Conservation (phyloP, 768 basidiomycete species). For the Mycena vulgaris region DNA sequence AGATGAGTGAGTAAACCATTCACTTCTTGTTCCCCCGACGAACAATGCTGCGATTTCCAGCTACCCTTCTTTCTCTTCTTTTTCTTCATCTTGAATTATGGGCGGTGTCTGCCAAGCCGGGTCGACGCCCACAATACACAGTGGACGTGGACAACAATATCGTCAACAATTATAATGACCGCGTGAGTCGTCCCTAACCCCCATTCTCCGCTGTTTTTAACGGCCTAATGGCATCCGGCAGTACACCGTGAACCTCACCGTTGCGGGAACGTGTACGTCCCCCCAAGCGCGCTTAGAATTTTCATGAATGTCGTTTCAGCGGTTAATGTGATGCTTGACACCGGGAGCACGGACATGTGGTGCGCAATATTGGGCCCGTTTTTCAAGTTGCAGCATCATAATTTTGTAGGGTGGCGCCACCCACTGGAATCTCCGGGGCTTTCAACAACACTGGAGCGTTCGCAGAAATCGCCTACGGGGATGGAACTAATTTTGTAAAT, state of each 20-base stretch:
- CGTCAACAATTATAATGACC: constrained; percentile 36
- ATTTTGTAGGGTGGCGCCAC: constrained; percentile 51
- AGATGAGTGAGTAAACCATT: constrained; percentile 17
- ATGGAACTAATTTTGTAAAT: constrained; percentile 51
- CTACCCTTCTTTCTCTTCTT: constrained; percentile 35
- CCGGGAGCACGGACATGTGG: constrained; percentile 58
- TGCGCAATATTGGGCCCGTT: constrained; percentile 21
- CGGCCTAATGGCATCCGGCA: background rate
- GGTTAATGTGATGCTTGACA: constrained; percentile 54
- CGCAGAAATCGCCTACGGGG: constrained; percentile 50
- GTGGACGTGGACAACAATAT: constrained; percentile 34
- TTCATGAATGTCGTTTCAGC: constrained; percentile 30
- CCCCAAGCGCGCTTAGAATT: background rate
- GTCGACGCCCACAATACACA: constrained; percentile 28
- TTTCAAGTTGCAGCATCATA: background rate
- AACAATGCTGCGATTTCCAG: constrained; percentile 24
- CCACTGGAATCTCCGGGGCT: constrained; percentile 47
- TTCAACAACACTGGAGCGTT: constrained; percentile 52
- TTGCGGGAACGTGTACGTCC: constrained; percentile 32
- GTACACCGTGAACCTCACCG: constrained; percentile 35
- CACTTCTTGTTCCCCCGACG: constrained; percentile 5
- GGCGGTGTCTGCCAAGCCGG: constrained; percentile 31
- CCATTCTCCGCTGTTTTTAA: background rate
- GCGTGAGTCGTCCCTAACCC: constrained; percentile 29
- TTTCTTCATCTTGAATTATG: constrained; percentile 29